A percentile compares a stretch with the other conserved stretches of the same genome.
Conservation (phyloP, 192 early-diverging fungal species). For the Cetraspora pellucida region DNA sequence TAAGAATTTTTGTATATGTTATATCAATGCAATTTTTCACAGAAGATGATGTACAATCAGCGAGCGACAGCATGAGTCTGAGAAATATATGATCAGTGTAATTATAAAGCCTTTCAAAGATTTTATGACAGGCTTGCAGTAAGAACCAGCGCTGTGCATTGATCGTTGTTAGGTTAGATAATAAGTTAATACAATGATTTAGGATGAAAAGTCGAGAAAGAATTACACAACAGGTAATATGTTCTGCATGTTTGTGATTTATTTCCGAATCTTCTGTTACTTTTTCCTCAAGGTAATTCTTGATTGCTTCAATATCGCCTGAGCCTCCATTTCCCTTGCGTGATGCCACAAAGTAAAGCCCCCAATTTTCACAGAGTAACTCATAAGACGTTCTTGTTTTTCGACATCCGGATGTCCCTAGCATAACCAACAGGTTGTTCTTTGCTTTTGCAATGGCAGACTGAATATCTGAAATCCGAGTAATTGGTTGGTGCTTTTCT, state of each 20-base stretch:
- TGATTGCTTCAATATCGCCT: background rate
- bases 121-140: background rate
- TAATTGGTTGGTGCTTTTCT: background rate
- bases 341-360: background rate
- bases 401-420: background rate
- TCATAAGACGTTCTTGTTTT: slow-evolving; percentile 12
- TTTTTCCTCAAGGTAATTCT: background rate
- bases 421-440: background rate
- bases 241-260: background rate
- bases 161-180: background rate
- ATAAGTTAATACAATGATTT: background rate
- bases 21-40: background rate
- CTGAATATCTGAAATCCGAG: background rate
- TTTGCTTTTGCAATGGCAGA: slow-evolving; percentile 4
- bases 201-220: background rate
- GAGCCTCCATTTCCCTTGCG: background rate
- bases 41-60: background rate
- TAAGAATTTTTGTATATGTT: background rate
- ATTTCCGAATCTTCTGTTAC: background rate
- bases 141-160: background rate
- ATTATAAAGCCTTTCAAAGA: background rate
- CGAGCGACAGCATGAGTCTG: background rate
- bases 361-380: background rate
- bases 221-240: background rate
- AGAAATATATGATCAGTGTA: slow-evolving; percentile 3